phyloP scores from a whole-genome alignment of 169 alveolate genomes.

The Babesia caballi region DNA sequence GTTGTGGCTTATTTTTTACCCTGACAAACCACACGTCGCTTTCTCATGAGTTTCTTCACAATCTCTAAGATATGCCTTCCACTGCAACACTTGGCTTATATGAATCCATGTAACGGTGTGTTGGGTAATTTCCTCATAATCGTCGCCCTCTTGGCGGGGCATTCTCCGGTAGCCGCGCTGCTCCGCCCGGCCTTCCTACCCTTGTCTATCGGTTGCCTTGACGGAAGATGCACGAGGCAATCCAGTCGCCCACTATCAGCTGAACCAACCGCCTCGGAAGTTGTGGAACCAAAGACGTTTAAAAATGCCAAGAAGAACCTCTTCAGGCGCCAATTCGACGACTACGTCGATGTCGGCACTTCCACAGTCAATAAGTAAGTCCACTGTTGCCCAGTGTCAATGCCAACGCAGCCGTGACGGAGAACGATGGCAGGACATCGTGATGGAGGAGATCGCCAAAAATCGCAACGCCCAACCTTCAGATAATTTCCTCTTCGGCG shows the following conservation, averaged over 20 bases:
- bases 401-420: constrained; percentile 7
- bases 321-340: constrained; percentile 34
- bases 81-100: neutral
- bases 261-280: neutral
- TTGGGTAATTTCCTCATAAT: neutral
- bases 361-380: constrained; percentile 11
- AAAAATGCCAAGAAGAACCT: constrained; percentile 5
- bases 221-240: neutral
- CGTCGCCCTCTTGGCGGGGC: neutral
- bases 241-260: neutral
- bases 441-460: constrained; percentile 46
- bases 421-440: constrained; percentile 63
- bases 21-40: neutral
- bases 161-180: neutral
- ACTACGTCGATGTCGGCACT: constrained; percentile 8
- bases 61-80: neutral
- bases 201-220: neutral
- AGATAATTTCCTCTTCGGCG: constrained; percentile 17
- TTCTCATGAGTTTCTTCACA: neutral
- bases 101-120: constrained; percentile 25
- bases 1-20: neutral
- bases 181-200: neutral
- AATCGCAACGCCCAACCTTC: constrained; percentile 25
- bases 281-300: neutral
- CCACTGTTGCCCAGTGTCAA: no score